Conservation (phyloP, 345 rosid species). For the Dovyalis caffra region DNA sequence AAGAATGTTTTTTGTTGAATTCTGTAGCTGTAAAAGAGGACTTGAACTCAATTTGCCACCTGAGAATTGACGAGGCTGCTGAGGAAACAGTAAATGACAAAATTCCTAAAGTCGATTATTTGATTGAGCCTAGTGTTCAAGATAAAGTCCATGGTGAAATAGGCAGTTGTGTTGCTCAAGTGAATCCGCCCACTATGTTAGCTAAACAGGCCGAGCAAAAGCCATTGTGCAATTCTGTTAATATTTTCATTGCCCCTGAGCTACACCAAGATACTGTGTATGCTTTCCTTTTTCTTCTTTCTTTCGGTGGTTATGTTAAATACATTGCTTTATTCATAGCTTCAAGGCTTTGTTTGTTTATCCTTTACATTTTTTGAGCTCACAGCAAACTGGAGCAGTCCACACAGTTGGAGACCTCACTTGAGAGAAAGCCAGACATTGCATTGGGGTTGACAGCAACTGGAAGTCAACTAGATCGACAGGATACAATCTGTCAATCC, state of each 20-base stretch:
- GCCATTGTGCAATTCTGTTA: conserved; percentile 17
- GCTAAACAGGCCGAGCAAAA: conserved; percentile 27
- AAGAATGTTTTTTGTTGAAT: conserved; percentile 2
- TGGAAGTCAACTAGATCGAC: conserved; percentile 36
- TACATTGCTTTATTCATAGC: background rate
- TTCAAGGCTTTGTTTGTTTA: background rate
- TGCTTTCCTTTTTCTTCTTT: background rate
- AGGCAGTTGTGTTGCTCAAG: conserved; percentile 20
- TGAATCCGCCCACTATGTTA: conserved; percentile 16
- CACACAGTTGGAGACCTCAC: conserved; percentile 21
- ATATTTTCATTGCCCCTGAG: conserved; percentile 18
- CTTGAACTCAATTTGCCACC: conserved; percentile 15
- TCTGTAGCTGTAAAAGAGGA: conserved; percentile 35
- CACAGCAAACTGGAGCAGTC: conserved; percentile 37
- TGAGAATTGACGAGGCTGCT: conserved; percentile 25
- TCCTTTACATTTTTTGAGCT: background rate
- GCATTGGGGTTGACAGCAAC: conserved; percentile 16
- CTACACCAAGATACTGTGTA: conserved; percentile 31
- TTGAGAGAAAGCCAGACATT: conserved; percentile 31
- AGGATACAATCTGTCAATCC: conserved; percentile 22
- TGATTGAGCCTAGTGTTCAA: conserved; percentile 16
- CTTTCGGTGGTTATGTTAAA: background rate
- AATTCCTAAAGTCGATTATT: conserved; percentile 12
- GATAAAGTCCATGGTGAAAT: conserved; percentile 8
- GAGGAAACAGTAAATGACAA: conserved; percentile 26